Base-by-base conservation (phyloP, 371 early-diverging fungal genomes). In the Mucor piriformis region DNA sequence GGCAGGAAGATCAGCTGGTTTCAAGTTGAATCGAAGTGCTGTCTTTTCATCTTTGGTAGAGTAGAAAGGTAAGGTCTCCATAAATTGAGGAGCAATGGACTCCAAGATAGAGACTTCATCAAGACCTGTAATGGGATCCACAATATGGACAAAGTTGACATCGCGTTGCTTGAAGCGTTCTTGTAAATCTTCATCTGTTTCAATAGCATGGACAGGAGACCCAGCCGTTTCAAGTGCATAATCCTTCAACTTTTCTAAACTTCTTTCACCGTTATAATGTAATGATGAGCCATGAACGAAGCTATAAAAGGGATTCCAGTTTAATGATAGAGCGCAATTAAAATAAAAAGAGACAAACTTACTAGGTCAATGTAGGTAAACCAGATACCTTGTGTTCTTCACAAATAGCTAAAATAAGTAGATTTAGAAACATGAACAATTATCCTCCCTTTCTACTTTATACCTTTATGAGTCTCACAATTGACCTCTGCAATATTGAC, bases 401-500 rank as follows among this genome's bases (percentile, higher is more conserved):
- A 62, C 90, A 89, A 18, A 89, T 51, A 18, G 58, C 72, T 62
- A 61, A 7, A 25, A 27, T 11, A 52, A 12, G 21, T 35, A 27
- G 29, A n/a, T n/a, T 24, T 43, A 29, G 4, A 29, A n/a, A 27
- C 20, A 49, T 20, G 12, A 18, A 11, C 37, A 15, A 15, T 43
- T 1, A 20, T 34, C 3, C 11, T 57, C 11, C 10, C n/a, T 3
- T 56, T 38, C n/a, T n/a, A n/a, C n/a, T n/a, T n/a, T n/a, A n/a
- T 70, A 79, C 79, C 76, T 62, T 57, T 62, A 27, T 84, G 68
- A 24, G 70, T 73, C 13, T 87, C 87, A 76, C 96, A 96, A 70
- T 96, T 90, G 21, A 95, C 87, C 61, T 88, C 83, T 29, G 83
- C 95, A 20, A 96, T 73, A 60, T 90, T 90, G 48, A 91, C 79